Conservation (phyloP, 768 basidiomycete species). For the Collybia sp. region DNA sequence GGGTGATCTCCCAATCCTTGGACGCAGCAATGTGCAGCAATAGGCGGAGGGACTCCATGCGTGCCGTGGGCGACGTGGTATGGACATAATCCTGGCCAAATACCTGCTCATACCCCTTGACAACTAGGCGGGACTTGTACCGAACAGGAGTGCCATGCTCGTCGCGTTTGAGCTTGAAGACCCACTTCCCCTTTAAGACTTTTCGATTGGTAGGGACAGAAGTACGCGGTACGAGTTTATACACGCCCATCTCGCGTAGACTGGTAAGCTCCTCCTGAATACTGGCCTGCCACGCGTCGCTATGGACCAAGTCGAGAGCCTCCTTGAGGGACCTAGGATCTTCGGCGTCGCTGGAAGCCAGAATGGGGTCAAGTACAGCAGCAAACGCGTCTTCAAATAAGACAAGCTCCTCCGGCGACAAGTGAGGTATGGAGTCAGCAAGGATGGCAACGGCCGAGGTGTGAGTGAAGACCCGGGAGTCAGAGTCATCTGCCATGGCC, state of each 20-base stretch:
- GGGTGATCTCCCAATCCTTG: slow-evolving; percentile 19
- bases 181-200: slow-evolving; percentile 22
- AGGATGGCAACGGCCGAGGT: neutral
- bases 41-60: slow-evolving; percentile 16
- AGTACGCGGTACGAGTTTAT: slow-evolving; percentile 15
- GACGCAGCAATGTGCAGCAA: slow-evolving; percentile 22
- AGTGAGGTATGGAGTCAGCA: too few species aligned
- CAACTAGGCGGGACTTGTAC: slow-evolving; percentile 29
- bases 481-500: neutral
- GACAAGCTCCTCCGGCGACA: neutral
- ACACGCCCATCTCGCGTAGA: slow-evolving; percentile 20
- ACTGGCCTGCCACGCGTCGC: slow-evolving; percentile 10
- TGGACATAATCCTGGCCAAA: slow-evolving; percentile 17
- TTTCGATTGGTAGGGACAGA: slow-evolving; percentile 14
- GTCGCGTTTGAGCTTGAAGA: slow-evolving; percentile 25
- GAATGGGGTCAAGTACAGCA: slow-evolving; percentile 1
- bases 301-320: slow-evolving; percentile 17
- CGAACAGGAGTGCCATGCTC: slow-evolving; percentile 13
- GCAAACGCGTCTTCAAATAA: neutral
- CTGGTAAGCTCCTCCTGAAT: slow-evolving; percentile 18
- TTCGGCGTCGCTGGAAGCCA: slow-evolving; percentile 1
- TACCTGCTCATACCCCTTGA: slow-evolving; percentile 26
- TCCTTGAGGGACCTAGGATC: slow-evolving; percentile 11
- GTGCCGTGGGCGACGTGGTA: slow-evolving; percentile 20
- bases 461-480: neutral